phyloP scores from a whole-genome alignment of 257 asterid genomes.

The Solanum appendiculatum region DNA sequence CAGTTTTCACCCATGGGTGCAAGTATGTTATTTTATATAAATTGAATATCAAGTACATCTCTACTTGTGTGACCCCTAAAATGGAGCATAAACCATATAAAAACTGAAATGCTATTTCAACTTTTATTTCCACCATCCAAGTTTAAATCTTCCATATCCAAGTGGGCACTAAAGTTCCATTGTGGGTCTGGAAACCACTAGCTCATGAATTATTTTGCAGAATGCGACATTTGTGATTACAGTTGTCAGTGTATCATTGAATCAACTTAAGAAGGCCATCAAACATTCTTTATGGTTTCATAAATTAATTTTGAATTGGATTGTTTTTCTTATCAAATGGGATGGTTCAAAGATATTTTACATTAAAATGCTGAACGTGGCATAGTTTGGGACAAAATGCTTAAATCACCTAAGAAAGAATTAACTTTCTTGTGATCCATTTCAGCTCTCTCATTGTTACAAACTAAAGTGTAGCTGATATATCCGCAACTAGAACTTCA shows the following conservation, averaged over 20 bases:
- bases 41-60: not conserved
- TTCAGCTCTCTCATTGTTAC: not conserved
- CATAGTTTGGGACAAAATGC: not conserved
- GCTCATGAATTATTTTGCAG: not conserved
- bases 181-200: not conserved
- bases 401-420: not conserved
- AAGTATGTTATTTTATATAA: not conserved
- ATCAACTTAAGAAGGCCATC: not conserved
- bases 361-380: not conserved
- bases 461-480: not conserved
- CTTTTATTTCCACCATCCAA: not conserved
- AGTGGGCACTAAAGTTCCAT: constrained; percentile 3
- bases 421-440: not conserved
- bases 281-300: constrained; percentile 5
- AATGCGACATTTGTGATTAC: constrained; percentile 10
- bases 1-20: not conserved
- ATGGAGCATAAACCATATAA: not conserved
- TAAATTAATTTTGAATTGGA: not conserved
- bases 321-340: not conserved
- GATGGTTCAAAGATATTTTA: not conserved
- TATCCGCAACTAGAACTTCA: not conserved
- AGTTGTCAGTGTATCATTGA: not conserved
- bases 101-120: not conserved
- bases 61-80: not conserved
- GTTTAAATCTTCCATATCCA: constrained; percentile 1